Percentiles rank a stretch among this genome's conserved stretches.
phyloP scores from a whole-genome alignment of 2,329 filamentous ascomycete species.

The Exophiala sideris region DNA sequence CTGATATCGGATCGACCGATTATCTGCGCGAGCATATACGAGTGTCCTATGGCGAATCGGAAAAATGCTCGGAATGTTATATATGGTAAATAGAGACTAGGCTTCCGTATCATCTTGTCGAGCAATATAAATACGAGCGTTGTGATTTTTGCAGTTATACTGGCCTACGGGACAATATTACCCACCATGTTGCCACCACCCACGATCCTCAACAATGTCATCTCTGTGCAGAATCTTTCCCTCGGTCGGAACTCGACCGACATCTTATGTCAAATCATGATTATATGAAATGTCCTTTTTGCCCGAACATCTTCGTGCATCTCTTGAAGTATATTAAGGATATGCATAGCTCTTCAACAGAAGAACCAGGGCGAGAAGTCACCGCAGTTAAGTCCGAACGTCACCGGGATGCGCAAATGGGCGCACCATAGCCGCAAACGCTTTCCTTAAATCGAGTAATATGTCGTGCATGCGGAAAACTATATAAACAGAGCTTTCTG shows the following conservation, averaged over 20 bases:
- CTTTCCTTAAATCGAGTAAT: not conserved
- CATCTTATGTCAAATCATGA: not conserved
- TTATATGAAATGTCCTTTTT: not conserved
- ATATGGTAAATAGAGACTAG: too few species aligned
- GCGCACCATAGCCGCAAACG: not conserved
- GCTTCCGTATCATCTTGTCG: too few species aligned
- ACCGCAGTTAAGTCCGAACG: not conserved
- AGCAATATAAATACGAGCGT: too few species aligned
- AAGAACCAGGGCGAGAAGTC: not conserved
- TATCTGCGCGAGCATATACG: too few species aligned
- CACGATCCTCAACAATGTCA: not conserved
- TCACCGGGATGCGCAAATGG: not conserved
- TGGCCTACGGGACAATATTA: too few species aligned
- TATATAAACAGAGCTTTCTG: not conserved
- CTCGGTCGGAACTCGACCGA: not conserved
- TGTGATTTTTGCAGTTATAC: too few species aligned
- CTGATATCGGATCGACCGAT: too few species aligned
- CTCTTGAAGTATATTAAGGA: not conserved
- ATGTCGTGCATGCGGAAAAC: not conserved
- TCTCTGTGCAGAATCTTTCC: not conserved
- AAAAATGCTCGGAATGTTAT: too few species aligned
- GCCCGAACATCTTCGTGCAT: not conserved
- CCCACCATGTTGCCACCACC: too few species aligned
- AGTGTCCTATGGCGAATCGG: too few species aligned
- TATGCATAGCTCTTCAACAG: not conserved